phyloP scores from a whole-genome alignment of 768 basidiomycete species.

The Russula olivacea region DNA sequence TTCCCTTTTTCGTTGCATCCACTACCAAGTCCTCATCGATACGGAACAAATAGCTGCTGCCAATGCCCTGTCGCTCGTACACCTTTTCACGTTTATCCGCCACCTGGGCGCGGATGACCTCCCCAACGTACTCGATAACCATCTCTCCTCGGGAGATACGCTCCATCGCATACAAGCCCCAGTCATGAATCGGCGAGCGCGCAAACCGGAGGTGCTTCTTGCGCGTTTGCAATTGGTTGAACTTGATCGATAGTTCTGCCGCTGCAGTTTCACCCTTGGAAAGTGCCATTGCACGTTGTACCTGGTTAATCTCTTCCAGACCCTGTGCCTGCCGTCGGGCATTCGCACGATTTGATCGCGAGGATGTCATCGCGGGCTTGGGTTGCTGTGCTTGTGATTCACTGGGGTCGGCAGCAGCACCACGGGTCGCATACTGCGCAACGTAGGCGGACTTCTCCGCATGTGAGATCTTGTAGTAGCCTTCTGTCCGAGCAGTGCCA shows the following conservation, averaged over 20 bases:
- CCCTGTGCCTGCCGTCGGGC: slow-evolving; percentile 88
- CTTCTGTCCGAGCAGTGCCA: slow-evolving; percentile 89
- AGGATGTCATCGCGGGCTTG: slow-evolving; percentile 58
- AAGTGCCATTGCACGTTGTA: slow-evolving; percentile 71
- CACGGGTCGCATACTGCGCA: slow-evolving; percentile 73
- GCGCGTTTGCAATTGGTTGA: slow-evolving; percentile 95
- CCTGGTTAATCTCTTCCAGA: slow-evolving; percentile 90
- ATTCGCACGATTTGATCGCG: slow-evolving; percentile 86
- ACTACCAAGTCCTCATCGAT: slow-evolving; percentile 98
- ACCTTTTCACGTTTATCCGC: slow-evolving; percentile 96
- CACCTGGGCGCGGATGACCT: slow-evolving; percentile 90
- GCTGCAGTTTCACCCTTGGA: slow-evolving; percentile 70
- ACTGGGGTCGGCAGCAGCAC: slow-evolving; percentile 38
- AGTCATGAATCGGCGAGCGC: slow-evolving; percentile 93
- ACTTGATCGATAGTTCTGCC: slow-evolving; percentile 79
- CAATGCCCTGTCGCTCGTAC: slow-evolving; percentile 96
- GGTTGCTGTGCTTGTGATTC: slow-evolving; percentile 45
- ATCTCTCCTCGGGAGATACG: slow-evolving; percentile 90
- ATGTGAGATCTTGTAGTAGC: slow-evolving; percentile 92
- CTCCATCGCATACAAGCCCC: slow-evolving; percentile 98
- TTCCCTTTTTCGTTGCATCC: slow-evolving; percentile 98
- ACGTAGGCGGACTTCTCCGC: slow-evolving; percentile 90
- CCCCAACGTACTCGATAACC: slow-evolving; percentile 99
- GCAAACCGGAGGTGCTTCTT: slow-evolving; percentile 98
- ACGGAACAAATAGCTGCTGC: slow-evolving; percentile 94